These are phyloP conservation scores for Skeletonema grethae DNA, from an alignment of 108 stramenopile species.

Conservation along the genomic window DNA sequence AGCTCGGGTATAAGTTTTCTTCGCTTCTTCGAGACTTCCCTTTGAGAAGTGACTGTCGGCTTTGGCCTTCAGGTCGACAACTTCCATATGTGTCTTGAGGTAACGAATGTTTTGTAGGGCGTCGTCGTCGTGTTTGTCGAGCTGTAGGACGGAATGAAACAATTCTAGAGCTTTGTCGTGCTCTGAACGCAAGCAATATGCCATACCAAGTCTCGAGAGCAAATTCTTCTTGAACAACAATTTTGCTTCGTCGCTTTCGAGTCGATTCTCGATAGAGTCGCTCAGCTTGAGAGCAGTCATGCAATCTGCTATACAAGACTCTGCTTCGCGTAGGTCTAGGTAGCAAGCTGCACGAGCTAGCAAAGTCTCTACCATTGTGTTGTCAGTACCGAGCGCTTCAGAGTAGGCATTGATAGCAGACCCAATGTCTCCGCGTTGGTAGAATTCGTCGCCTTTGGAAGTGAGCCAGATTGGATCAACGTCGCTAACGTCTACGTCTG, in stretches of 20 bases:
- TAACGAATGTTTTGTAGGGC: slow-evolving; percentile 17
- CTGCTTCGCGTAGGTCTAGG: slow-evolving; percentile 40
- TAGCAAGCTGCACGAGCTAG: slow-evolving; percentile 39
- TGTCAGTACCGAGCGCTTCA: slow-evolving; percentile 42
- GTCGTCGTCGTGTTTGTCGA: slow-evolving; percentile 25
- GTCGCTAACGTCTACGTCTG: slow-evolving; percentile 46
- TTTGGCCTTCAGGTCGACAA: slow-evolving; percentile 30
- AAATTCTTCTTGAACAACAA: slow-evolving; percentile 30
- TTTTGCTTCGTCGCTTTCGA: slow-evolving; percentile 3
- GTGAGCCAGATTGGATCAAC: slow-evolving; percentile 54
- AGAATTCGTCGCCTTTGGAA: slow-evolving; percentile 60
- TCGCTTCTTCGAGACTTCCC: slow-evolving; percentile 33
- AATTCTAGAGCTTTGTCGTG: background rate
- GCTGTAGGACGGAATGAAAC: background rate
- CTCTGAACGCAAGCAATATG: slow-evolving; percentile 20
- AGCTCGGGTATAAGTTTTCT: slow-evolving; percentile 42
- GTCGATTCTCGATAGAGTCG: slow-evolving; percentile 11
- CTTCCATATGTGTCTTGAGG: slow-evolving; percentile 23
- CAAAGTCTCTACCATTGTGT: slow-evolving; percentile 25
- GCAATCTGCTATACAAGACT: slow-evolving; percentile 34
- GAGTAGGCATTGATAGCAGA: slow-evolving; percentile 59
- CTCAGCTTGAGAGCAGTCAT: slow-evolving; percentile 3
- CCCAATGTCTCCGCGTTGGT: slow-evolving; percentile 38
- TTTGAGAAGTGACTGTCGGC: slow-evolving; percentile 43
- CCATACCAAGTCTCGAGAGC: slow-evolving; percentile 28